Evolutionary conservation across 2,329 filamentous ascomycete genomes (phyloP).

Genomic region (Epichloe uncinata): DNA sequence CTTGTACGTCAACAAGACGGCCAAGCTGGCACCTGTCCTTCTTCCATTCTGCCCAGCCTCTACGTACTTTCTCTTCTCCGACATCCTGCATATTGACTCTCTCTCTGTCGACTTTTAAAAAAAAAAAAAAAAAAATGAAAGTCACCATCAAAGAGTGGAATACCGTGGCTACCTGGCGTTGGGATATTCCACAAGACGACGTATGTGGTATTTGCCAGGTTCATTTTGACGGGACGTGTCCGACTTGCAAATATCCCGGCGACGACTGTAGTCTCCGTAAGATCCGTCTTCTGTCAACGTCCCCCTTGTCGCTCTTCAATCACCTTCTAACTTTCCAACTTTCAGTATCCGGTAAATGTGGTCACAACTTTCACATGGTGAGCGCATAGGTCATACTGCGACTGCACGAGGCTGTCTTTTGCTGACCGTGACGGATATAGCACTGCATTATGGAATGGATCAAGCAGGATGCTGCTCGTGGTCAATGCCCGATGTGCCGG

Average conservation of each 20-base stretch:
- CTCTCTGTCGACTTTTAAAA: too few relatives aligned
- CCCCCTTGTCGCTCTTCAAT: not conserved
- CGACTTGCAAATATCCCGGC: conserved; percentile 93
- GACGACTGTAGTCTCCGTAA: conserved; percentile 86
- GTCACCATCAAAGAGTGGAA: conserved; percentile 91
- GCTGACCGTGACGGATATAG: conserved; percentile 28
- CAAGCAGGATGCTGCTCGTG: conserved; percentile 82
- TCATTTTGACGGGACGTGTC: conserved; percentile 94
- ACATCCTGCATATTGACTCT: too few relatives aligned
- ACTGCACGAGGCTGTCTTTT: not conserved
- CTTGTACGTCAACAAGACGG: too few relatives aligned
- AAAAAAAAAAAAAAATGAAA: conserved; percentile 58
- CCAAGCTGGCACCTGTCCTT: not conserved
- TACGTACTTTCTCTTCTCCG: too few relatives aligned
- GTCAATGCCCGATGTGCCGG: conserved; percentile 94
- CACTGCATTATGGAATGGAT: conserved; percentile 97
- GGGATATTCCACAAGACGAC: conserved; percentile 95
- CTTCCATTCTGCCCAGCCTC: not conserved
- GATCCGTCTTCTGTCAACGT: conserved; percentile 18
- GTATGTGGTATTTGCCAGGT: conserved; percentile 98
- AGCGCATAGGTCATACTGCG: conserved; percentile 11
- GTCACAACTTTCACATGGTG: conserved; percentile 97
- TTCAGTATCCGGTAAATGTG: conserved; percentile 86
- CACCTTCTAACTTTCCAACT: not conserved
- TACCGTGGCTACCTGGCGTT: conserved; percentile 90